Base-by-base conservation (phyloP, 2,329 filamentous ascomycete species). In the Talaromyces marneffei region DNA sequence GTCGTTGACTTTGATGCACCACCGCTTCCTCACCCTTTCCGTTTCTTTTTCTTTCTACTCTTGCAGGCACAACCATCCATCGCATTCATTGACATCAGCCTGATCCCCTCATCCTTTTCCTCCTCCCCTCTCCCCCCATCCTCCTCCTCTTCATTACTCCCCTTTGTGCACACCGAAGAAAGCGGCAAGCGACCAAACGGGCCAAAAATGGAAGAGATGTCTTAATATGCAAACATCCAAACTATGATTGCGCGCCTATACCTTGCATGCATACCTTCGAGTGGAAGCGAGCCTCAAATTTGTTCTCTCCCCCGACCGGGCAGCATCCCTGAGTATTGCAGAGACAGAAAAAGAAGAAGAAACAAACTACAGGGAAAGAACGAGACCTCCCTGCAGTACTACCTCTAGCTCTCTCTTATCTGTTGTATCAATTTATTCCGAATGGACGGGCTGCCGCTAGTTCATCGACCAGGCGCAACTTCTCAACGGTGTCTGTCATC, bases 391-490 rank as follows among this genome's bases (percentile, higher is more conserved):
- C n/a, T 33, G 48, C 18, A 52, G 29, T n/a, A 40, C 23, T 55
- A 55, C 33, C 48, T 55, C 20, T 35, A 53, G 27, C 42, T 53
- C 25, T 29, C 46, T 54, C 33, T 40, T 55, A 55, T 55, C 52
- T 27, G 50, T n/a, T 55, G 52, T 33, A 46, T 46, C 6, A n/a
- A 40, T 39, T 53, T 35, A 31, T 35, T 50, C 52, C 52, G 52
- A 55, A 55, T 55, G 52, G 33, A 35, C 52, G 33, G 35, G n/a
- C 27, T 40, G 35, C 35, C 35, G 25, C 33, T 55, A 55, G 52
- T 33, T 39, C 52, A 20, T 40, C 23, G 33, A 29, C 20, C n/a
- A n/a, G n/a, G n/a, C n/a, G n/a, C n/a, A n/a, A n/a, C 29, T 25
- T 55, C 35, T 55, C 35, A 29, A 55, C 52, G 31, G 52, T 40